Evolutionary conservation across 2,329 filamentous ascomycete genomes (phyloP).

Genomic region (Penicillium crustosum): DNA sequence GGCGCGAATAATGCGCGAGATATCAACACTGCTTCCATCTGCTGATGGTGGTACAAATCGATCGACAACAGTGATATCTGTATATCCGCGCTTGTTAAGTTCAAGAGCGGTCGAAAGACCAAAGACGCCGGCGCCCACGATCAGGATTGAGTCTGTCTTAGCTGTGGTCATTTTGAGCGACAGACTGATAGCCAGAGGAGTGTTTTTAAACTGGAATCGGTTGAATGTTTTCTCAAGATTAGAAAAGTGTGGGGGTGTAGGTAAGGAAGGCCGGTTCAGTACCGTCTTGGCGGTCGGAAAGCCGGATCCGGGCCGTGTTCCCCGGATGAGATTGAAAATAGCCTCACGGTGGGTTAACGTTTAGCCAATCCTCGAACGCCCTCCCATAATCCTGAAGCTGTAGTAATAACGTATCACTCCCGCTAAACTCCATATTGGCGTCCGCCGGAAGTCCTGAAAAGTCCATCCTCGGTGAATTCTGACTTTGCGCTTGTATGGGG

Average conservation of each 20-base stretch:
- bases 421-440: constrained; percentile 7
- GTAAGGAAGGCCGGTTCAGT: constrained; percentile 4
- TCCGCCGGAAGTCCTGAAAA: constrained; percentile 5
- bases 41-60: constrained; percentile 54
- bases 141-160: constrained; percentile 55
- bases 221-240: background rate
- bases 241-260: background rate
- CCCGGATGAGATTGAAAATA: background rate
- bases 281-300: constrained; percentile 20
- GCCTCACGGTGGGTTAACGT: constrained; percentile 18
- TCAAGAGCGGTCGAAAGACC: constrained; percentile 56
- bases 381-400: constrained; percentile 39
- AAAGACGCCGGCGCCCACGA: constrained; percentile 39
- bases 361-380: constrained; percentile 41
- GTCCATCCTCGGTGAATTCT: constrained; percentile 12
- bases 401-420: constrained; percentile 32
- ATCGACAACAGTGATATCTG: constrained; percentile 56
- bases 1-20: constrained; percentile 59
- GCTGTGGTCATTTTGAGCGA: constrained; percentile 23
- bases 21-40: constrained; percentile 56
- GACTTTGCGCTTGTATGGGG: constrained; percentile 1
- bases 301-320: constrained; percentile 21
- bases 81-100: constrained; percentile 58
- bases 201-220: background rate
- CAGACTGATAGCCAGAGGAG: background rate